phyloP scores from a whole-genome alignment of 1,284 basidiomycete genomes.

The Fomitopsis schrenkii region DNA sequence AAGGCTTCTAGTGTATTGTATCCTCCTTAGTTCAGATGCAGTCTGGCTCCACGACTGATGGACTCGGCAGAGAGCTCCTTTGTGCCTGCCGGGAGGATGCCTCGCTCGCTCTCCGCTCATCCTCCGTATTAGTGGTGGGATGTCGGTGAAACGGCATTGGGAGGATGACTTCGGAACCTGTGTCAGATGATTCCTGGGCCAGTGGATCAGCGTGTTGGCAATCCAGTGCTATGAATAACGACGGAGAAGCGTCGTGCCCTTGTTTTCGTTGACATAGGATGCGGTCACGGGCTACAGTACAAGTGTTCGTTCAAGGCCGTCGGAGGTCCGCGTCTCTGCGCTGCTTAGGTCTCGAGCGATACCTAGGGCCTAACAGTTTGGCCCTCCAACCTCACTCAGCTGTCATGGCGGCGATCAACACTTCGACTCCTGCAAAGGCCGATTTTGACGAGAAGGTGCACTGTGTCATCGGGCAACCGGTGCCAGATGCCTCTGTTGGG shows the following conservation, averaged over 20 bases:
- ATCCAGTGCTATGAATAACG: neutral
- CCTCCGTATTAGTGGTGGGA: too few species aligned
- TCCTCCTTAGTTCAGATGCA: too few species aligned
- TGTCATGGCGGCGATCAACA: neutral
- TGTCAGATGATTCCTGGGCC: neutral
- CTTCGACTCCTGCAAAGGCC: neutral
- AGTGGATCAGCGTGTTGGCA: neutral
- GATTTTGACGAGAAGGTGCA: neutral
- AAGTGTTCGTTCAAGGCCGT: neutral
- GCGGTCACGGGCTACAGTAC: neutral
- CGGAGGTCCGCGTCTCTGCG: neutral
- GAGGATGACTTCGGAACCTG: neutral
- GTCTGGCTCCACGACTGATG: too few species aligned
- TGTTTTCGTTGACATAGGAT: too few species aligned
- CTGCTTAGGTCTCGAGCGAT: neutral
- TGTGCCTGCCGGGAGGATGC: too few species aligned
- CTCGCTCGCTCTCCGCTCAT: too few species aligned
- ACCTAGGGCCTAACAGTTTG: neutral
- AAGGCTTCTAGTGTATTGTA: too few species aligned
- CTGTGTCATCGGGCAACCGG: neutral
- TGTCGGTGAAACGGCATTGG: neutral
- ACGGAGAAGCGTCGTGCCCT: neutral
- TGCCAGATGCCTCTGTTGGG: neutral
- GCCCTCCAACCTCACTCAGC: neutral
- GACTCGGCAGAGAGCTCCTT: too few species aligned